Evolutionary conservation across 2,329 filamentous ascomycete species (phyloP).

Genomic region (Pseudopyricularia cyperi): DNA sequence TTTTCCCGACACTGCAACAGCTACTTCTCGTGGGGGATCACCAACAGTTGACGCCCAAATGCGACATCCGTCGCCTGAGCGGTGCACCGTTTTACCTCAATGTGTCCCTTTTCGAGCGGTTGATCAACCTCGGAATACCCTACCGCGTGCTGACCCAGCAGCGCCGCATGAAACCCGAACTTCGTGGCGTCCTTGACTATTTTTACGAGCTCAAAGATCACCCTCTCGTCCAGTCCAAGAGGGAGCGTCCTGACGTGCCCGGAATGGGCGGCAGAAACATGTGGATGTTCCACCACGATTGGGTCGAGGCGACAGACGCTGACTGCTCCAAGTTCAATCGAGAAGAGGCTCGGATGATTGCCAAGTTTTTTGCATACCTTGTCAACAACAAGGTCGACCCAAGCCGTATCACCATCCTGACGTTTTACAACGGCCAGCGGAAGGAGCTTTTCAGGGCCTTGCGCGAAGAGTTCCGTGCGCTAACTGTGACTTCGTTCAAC

Average conservation of each 20-base stretch:
- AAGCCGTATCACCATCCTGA: constrained; percentile 62
- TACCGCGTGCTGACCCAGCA: constrained; percentile 56
- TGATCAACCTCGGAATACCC: constrained; percentile 52
- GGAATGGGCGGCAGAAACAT: constrained; percentile 25
- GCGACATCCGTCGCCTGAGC: constrained; percentile 46
- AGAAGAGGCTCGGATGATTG: constrained; percentile 64
- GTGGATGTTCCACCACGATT: constrained; percentile 37
- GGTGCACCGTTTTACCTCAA: constrained; percentile 51
- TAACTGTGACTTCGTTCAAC: constrained; percentile 25
- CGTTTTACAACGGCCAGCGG: constrained; percentile 79
- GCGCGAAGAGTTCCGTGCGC: constrained; percentile 12
- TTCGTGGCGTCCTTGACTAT: constrained; percentile 29
- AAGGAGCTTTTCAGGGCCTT: constrained; percentile 45
- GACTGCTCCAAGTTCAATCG: constrained; percentile 56
- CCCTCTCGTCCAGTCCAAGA: constrained; percentile 19
- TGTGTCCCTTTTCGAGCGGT: constrained; percentile 66
- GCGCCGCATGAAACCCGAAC: constrained; percentile 39
- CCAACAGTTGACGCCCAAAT: constrained; percentile 61
- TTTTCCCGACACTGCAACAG: constrained; percentile 38
- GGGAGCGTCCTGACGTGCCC: constrained; percentile 24
- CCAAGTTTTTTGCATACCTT: constrained; percentile 59
- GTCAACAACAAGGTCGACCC: constrained; percentile 49
- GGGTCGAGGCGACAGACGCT: constrained; percentile 49
- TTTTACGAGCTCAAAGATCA: constrained; percentile 36
- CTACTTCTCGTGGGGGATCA: constrained; percentile 61